phyloP scores from a whole-genome alignment of 176 grass and related monocot genomes.

The Aegilops bicornis region DNA sequence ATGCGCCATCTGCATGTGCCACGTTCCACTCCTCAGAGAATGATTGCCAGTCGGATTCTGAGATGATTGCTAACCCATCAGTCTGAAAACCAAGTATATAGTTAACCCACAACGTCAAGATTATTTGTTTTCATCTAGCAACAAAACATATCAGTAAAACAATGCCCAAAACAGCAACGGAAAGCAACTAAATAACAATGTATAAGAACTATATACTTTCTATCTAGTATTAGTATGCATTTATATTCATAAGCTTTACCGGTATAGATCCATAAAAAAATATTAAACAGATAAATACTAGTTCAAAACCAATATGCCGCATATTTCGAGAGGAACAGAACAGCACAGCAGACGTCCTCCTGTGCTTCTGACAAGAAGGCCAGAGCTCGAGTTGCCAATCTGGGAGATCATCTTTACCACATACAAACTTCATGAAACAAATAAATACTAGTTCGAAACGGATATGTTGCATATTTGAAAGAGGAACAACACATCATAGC shows the following conservation, averaged over 20 bases:
- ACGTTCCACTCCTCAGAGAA: conserved; percentile 95
- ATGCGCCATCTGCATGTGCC: conserved; percentile 59
- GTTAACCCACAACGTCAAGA: conserved; percentile 14
- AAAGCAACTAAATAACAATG: neutral
- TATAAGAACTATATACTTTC: neutral
- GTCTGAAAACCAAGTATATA: conserved; percentile 57
- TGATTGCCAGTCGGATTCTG: conserved; percentile 67
- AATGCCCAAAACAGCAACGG: conserved; percentile 22
- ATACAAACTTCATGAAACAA: neutral
- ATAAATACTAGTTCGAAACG: neutral
- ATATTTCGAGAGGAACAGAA: neutral
- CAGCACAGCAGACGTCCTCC: neutral
- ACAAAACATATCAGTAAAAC: neutral
- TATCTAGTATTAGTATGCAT: neutral
- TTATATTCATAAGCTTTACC: neutral
- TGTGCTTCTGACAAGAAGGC: neutral
- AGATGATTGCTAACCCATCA: conserved; percentile 78
- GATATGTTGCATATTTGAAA: neutral
- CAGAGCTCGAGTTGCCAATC: neutral
- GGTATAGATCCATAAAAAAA: neutral
- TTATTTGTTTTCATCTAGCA: conserved; percentile 22
- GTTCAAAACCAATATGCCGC: neutral
- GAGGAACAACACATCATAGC: neutral
- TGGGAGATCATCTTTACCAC: neutral
- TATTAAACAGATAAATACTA: neutral